Base-by-base conservation (phyloP, 2,329 filamentous ascomycete genomes). In the Cordyceps cateniannulata region DNA sequence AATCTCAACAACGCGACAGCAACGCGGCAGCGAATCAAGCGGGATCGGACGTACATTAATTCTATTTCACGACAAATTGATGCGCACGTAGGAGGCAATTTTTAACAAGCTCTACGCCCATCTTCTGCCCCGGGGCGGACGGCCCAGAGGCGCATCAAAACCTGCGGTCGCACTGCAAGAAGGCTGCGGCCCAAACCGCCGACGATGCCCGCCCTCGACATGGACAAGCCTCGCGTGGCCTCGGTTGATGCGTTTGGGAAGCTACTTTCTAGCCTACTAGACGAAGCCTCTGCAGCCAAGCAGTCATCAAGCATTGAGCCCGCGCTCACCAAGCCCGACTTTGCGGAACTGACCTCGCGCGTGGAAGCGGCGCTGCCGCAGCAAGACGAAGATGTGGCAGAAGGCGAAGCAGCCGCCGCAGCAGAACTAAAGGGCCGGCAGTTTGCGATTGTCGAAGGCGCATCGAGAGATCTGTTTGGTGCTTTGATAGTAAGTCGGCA, bases 381-480 rank as follows among this genome's bases (percentile, higher is more conserved):
- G 65, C 63, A 70, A 65, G 64, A 65, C 38, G 63, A 67, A 16
- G 69, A 72, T 35, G 66, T 65, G 16, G 69, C 72, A 27, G 62
- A 67, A 9, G 68, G 68, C 62, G 72, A 73, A n/a, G 50, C 69
- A 7, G 74, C 77, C 44, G 74, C 77, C 44, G 79, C 79, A 65
- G 77, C 68, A 68, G 62, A 66, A 5, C 48, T 61, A 18, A 77
- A 73, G 62, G 65, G 66, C 3, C 82, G 82, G 49, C 85, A 87
- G 65, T 86, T 85, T 70, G 85, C 87, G 38, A 82, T 90, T 24
- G 85, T 96, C 51, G 95, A 98, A 73, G 92, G 89, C 20, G 92
- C 91, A 12, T 89, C 89, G 55, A 87, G 91, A 68, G 85, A 89
- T 67, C 83, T 89, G 52, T 96, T 98, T 75, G 91, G 91, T 73